A percentile compares a stretch with the other conserved stretches of the same genome.
Evolutionary conservation across 352 stramenopile genomes (phyloP).

Genomic region (Globisporangium iwayamae): DNA sequence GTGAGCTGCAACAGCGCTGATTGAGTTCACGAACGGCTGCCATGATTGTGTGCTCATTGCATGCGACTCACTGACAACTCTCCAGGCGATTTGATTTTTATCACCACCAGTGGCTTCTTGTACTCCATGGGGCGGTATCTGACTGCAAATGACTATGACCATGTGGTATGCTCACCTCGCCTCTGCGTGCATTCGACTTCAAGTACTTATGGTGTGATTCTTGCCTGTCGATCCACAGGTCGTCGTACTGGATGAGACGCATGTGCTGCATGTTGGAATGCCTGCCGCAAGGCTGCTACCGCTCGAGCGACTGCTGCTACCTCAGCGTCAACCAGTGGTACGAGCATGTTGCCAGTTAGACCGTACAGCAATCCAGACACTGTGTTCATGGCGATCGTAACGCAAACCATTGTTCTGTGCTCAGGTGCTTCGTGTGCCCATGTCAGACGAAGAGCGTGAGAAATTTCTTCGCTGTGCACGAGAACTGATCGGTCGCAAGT

Average conservation of each 20-base stretch:
- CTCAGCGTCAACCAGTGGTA: conserved; percentile 69
- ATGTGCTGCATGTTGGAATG: conserved; percentile 66
- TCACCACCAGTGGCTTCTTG: conserved; percentile 65
- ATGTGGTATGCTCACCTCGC: conserved; percentile 35
- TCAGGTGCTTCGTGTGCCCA: conserved; percentile 54
- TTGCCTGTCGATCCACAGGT: conserved; percentile 26
- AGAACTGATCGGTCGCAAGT: conserved; percentile 59
- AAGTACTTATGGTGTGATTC: not conserved
- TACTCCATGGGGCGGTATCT: conserved; percentile 64
- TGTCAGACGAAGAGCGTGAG: conserved; percentile 37
- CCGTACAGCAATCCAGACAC: not conserved
- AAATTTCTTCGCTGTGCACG: conserved; percentile 59
- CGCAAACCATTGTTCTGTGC: not conserved
- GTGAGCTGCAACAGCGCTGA: conserved; percentile 17
- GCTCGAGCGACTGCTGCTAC: conserved; percentile 61
- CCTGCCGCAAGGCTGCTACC: conserved; percentile 49
- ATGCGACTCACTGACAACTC: not conserved
- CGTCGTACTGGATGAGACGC: conserved; percentile 53
- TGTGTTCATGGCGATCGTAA: not conserved
- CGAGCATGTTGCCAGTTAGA: conserved; percentile 7
- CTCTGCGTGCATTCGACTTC: not conserved
- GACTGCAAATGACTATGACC: conserved; percentile 68
- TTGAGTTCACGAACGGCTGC: not conserved
- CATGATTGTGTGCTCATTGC: conserved; percentile 5
- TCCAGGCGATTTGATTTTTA: conserved; percentile 78